These are phyloP conservation scores for Citropsis articulata DNA, from an alignment of 345 rosid species.

Conservation along the genomic window DNA sequence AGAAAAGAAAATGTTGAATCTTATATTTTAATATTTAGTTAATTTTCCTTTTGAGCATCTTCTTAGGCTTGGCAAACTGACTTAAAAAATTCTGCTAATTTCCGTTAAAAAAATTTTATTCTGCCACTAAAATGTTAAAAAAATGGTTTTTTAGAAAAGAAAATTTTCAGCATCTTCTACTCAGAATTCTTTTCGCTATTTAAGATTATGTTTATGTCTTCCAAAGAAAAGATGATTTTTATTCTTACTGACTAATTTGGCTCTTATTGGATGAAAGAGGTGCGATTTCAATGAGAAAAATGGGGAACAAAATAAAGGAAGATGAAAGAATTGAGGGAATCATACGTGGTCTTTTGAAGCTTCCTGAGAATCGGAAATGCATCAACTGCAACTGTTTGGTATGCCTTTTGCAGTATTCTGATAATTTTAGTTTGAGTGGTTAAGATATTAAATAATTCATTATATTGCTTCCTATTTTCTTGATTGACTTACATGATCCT, in stretches of 20 bases:
- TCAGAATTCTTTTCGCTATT: too few relatives aligned
- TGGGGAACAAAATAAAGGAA: constrained; percentile 58
- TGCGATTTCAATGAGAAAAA: constrained; percentile 16
- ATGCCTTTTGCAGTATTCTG: not conserved
- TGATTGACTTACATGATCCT: not conserved
- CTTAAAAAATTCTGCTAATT: not conserved
- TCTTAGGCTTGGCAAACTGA: not conserved
- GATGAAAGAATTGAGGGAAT: constrained; percentile 66
- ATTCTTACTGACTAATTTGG: not conserved
- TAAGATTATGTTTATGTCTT: too few relatives aligned
- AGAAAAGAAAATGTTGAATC: not conserved
- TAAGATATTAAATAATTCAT: not conserved
- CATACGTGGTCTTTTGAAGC: constrained; percentile 67
- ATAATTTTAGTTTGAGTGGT: not conserved
- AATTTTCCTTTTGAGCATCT: not conserved
- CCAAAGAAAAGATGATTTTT: not conserved
- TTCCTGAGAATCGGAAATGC: constrained; percentile 76
- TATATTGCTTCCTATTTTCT: not conserved
- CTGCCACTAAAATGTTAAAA: not conserved
- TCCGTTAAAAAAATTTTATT: not conserved
- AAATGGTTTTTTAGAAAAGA: not conserved
- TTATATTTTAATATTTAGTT: not conserved
- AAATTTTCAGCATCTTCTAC: too few relatives aligned
- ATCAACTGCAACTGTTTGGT: constrained; percentile 87
- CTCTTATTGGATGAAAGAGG: not conserved